A percentile compares a stretch with the other conserved stretches of the same genome.
Conservation (phyloP, 2,329 filamentous ascomycete genomes). For the Epichloe brachyelytri region DNA sequence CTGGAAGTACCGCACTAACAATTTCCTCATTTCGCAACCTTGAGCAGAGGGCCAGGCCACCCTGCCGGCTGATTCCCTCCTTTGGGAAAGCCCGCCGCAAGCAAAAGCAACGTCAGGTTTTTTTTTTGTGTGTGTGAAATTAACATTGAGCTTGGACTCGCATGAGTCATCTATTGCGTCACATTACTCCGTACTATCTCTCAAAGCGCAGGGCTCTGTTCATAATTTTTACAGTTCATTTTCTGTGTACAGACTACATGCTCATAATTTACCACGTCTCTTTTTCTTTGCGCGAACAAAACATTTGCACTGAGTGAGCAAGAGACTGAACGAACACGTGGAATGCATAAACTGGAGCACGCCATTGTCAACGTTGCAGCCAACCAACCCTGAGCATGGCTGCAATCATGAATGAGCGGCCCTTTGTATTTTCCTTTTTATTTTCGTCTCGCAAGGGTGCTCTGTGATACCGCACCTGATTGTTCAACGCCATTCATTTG, state of each 20-base stretch:
- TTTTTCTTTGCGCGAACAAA: not conserved
- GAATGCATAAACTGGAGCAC: constrained; percentile 1
- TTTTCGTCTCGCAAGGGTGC: not conserved
- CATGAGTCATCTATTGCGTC: not conserved
- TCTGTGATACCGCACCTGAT: not conserved
- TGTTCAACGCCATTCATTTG: not conserved
- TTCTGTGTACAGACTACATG: not conserved
- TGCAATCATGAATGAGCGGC: not conserved
- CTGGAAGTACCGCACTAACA: constrained; percentile 26
- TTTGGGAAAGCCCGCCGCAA: not conserved
- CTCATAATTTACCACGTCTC: too few species aligned
- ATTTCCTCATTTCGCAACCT: constrained; percentile 15
- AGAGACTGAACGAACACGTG: constrained; percentile 7
- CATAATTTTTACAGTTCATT: not conserved
- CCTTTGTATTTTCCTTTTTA: not conserved
- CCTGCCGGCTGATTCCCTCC: too few species aligned
- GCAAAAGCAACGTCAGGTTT: not conserved
- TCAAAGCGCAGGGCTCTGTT: not conserved
- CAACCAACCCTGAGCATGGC: not conserved
- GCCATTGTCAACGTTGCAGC: not conserved
- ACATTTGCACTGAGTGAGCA: not conserved
- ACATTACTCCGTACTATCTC: not conserved
- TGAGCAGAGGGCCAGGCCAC: not conserved
- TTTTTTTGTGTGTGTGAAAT: not conserved
- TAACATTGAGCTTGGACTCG: not conserved